Percentiles rank a stretch among this genome's conserved stretches.
Evolutionary conservation across 2,329 filamentous ascomycete species (phyloP).

Genomic region (Ceratocystis colombiana): DNA sequence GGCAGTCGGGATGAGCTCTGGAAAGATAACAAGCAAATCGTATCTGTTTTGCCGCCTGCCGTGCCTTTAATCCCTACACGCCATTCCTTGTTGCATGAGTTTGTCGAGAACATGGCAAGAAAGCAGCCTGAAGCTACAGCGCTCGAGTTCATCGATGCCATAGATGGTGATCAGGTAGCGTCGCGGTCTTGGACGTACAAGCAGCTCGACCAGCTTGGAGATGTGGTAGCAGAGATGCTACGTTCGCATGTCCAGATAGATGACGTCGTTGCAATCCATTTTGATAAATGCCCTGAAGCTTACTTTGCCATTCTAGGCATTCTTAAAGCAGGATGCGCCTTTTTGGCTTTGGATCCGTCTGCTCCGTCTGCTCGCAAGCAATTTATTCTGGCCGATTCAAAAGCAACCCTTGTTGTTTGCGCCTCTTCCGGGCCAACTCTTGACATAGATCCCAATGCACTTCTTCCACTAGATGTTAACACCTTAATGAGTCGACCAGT

Average conservation of each 20-base stretch:
- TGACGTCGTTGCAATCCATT: slow-evolving; percentile 62
- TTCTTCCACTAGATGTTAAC: slow-evolving; percentile 33
- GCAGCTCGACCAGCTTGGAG: slow-evolving; percentile 61
- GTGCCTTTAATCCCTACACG: slow-evolving; percentile 47
- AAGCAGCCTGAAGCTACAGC: slow-evolving; percentile 51
- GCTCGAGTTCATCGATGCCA: slow-evolving; percentile 60
- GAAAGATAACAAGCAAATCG: slow-evolving; percentile 30
- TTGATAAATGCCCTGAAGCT: slow-evolving; percentile 75
- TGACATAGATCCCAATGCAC: slow-evolving; percentile 25
- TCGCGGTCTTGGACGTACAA: slow-evolving; percentile 55
- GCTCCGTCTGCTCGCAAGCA: slow-evolving; percentile 63
- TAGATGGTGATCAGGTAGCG: slow-evolving; percentile 35
- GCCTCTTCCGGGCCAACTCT: slow-evolving; percentile 30
- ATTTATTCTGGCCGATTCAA: slow-evolving; percentile 69
- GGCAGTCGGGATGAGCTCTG: slow-evolving; percentile 26
- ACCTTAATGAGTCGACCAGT: slow-evolving; percentile 28
- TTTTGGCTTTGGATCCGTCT: slow-evolving; percentile 67
- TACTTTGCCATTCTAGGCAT: slow-evolving; percentile 75
- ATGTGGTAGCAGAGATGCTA: slow-evolving; percentile 60
- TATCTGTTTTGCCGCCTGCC: slow-evolving; percentile 57
- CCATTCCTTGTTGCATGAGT: slow-evolving; percentile 59
- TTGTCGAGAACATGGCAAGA: slow-evolving; percentile 57
- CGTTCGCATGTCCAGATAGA: slow-evolving; percentile 42
- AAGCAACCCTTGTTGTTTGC: slow-evolving; percentile 53
- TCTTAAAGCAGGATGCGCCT: slow-evolving; percentile 70